A percentile compares a stretch with the other conserved stretches of the same genome.
Evolutionary conservation across 495 filamentous ascomycete species (phyloP).

Genomic region (Venustampulla echinocandica): DNA sequence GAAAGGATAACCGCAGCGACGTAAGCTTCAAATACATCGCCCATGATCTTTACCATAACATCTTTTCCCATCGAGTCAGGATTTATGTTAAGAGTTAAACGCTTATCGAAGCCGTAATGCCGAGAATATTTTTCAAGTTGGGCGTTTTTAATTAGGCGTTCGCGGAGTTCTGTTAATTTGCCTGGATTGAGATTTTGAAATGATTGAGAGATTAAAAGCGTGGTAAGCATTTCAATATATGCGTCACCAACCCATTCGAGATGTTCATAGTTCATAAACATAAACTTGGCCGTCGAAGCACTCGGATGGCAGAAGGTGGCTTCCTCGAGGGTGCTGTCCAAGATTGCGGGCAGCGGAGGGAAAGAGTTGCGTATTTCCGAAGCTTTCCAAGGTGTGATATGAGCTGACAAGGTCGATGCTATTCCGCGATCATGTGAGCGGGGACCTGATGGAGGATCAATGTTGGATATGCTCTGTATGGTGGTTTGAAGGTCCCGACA

Average conservation of each 20-base stretch:
- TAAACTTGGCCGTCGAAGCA: slow-evolving; percentile 25
- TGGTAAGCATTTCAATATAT: slow-evolving; percentile 62
- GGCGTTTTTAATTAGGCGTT: slow-evolving; percentile 66
- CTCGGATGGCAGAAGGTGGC: slow-evolving; percentile 63
- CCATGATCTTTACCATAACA: slow-evolving; percentile 56
- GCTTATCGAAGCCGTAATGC: slow-evolving; percentile 58
- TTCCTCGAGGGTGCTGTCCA: slow-evolving; percentile 45
- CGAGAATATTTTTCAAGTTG: slow-evolving; percentile 58
- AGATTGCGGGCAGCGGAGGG: slow-evolving; percentile 51
- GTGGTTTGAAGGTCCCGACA: slow-evolving; percentile 7
- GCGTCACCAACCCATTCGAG: slow-evolving; percentile 72
- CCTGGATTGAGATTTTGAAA: slow-evolving; percentile 52
- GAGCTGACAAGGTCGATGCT: slow-evolving; percentile 11
- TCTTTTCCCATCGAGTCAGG: slow-evolving; percentile 23
- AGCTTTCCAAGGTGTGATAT: slow-evolving; percentile 36
- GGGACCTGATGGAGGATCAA: neutral
- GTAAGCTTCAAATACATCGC: slow-evolving; percentile 85
- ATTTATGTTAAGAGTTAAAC: slow-evolving; percentile 42
- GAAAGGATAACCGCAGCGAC: slow-evolving; percentile 67
- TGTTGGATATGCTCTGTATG: neutral
- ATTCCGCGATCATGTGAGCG: slow-evolving; percentile 7
- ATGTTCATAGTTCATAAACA: slow-evolving; percentile 50
- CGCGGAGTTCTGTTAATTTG: slow-evolving; percentile 54
- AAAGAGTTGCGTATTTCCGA: slow-evolving; percentile 29
- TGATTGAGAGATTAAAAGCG: slow-evolving; percentile 52